phyloP scores from a whole-genome alignment of 345 rosid species.

The Eucalyptus albens region DNA sequence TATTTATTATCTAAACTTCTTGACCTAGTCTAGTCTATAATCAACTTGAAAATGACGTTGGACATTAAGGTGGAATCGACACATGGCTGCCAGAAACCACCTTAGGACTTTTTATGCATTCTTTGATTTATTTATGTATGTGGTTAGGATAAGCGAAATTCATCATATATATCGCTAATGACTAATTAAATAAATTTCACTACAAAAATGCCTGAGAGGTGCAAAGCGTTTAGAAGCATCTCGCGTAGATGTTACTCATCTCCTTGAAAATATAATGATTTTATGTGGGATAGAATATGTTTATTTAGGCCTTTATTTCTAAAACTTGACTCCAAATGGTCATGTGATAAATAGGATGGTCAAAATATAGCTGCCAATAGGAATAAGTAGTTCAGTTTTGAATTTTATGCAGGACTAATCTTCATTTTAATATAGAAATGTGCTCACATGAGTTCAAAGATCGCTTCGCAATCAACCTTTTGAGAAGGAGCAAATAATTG shows the following conservation, averaged over 20 bases:
- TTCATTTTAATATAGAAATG: neutral
- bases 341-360: neutral
- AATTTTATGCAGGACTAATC: neutral
- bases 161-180: neutral
- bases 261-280: neutral
- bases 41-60: neutral
- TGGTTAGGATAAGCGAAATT: neutral
- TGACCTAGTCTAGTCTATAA: neutral
- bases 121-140: neutral
- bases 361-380: neutral
- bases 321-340: neutral
- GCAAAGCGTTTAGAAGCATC: neutral
- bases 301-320: neutral
- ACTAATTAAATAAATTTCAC: neutral
- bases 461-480: neutral
- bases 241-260: neutral
- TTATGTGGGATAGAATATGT: neutral
- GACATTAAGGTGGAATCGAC: neutral
- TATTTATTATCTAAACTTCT: neutral
- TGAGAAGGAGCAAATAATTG: neutral
- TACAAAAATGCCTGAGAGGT: fast-evolving
- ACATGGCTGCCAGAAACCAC: neutral
- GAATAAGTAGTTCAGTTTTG: neutral
- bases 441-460: neutral
- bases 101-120: neutral